phyloP scores from a whole-genome alignment of 352 stramenopile genomes.

The Globisporangium acanthophoron region DNA sequence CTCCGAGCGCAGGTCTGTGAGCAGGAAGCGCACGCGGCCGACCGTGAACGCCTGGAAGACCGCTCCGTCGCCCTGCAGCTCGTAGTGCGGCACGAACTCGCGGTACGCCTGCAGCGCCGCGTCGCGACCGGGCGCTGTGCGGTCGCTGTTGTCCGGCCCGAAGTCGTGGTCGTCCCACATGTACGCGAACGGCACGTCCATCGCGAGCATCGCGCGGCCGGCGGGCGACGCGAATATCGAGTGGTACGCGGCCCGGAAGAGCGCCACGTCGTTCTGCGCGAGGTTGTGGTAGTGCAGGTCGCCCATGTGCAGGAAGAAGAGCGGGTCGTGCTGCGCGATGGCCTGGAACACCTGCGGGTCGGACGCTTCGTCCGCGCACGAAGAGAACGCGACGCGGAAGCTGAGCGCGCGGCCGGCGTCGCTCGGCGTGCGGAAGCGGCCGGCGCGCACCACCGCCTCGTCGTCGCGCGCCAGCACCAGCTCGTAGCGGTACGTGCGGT shows the following conservation, averaged over 20 bases:
- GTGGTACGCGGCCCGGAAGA: constrained; percentile 60
- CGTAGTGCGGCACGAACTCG: constrained; percentile 80
- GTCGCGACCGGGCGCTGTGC: constrained; percentile 58
- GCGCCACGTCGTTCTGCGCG: constrained; percentile 46
- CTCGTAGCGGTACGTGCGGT: constrained; percentile 56
- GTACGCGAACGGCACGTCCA: constrained; percentile 83
- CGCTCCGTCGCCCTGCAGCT: constrained; percentile 23
- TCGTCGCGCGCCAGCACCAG: constrained; percentile 31
- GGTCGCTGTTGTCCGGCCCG: constrained; percentile 85
- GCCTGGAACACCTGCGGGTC: constrained; percentile 50
- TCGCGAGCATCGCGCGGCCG: constrained; percentile 66
- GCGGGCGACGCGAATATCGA: constrained; percentile 69
- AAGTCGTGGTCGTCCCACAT: constrained; percentile 92
- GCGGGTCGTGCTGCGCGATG: constrained; percentile 53
- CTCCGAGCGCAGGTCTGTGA: constrained; percentile 78
- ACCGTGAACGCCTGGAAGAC: constrained; percentile 82
- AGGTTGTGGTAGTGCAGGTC: constrained; percentile 88
- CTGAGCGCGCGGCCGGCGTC: constrained; percentile 37
- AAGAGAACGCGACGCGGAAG: constrained; percentile 76
- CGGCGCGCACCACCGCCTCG: constrained; percentile 27
- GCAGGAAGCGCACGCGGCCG: constrained; percentile 76
- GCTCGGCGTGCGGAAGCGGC: constrained; percentile 46
- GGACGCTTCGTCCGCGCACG: constrained; percentile 76
- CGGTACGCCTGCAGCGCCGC: constrained; percentile 74
- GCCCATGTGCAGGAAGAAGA: constrained; percentile 88